Evolutionary conservation across 148 eudicot species (phyloP).

Genomic region (Cornus suecica): DNA sequence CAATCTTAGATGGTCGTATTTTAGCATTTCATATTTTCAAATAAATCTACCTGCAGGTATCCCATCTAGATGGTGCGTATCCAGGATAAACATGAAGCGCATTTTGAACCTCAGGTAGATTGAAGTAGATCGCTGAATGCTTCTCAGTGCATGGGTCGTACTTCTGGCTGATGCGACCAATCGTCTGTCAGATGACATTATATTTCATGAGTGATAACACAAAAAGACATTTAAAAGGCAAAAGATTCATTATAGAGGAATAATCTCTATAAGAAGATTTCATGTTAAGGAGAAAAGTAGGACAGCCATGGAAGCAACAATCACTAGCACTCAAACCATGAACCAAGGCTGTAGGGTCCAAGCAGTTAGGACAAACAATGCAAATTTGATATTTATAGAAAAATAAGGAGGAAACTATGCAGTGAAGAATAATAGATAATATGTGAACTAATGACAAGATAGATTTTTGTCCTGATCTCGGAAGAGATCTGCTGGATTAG

Average conservation of each 20-base stretch:
- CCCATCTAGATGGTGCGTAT: slow-evolving; percentile 70
- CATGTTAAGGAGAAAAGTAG: background rate
- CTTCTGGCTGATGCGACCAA: slow-evolving; percentile 57
- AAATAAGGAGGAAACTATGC: background rate
- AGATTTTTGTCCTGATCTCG: background rate
- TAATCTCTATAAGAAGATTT: background rate
- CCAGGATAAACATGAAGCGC: slow-evolving; percentile 76
- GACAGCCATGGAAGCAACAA: background rate
- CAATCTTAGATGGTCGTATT: background rate
- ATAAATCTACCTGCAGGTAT: slow-evolving; percentile 77
- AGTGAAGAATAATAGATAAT: background rate
- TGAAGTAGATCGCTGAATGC: slow-evolving; percentile 82
- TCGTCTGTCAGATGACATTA: slow-evolving; percentile 36
- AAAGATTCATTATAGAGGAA: background rate
- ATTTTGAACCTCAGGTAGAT: slow-evolving; percentile 84
- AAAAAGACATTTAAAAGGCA: background rate
- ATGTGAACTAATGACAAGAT: background rate
- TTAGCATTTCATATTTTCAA: background rate
- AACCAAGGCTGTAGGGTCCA: background rate
- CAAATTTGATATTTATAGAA: background rate
- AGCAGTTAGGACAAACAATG: background rate
- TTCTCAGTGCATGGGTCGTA: slow-evolving; percentile 96
- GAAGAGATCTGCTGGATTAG: background rate
- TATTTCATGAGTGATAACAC: slow-evolving; percentile 13
- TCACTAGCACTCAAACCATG: background rate